Base-by-base conservation (phyloP, 805 yeast species). In the Candida glaebosa region DNA sequence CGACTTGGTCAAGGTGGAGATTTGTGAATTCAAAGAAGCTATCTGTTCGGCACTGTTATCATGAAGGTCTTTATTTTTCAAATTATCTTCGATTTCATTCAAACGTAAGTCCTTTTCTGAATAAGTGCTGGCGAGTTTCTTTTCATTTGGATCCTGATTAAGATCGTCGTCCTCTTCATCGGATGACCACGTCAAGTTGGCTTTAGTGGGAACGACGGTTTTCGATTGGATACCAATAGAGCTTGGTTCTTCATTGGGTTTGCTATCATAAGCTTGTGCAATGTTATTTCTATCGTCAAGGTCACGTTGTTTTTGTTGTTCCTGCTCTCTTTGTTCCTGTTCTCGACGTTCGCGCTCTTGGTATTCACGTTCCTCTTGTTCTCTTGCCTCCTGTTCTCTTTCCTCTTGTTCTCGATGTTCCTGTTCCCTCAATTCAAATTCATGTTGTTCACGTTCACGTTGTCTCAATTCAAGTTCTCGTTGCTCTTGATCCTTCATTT, bases 131-230 rank as follows among this genome's bases (percentile, higher is more conserved):
- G 26, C 26, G n/a, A n/a, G n/a, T n/a, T n/a, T n/a, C n/a, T n/a
- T n/a, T n/a, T n/a, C n/a, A 22, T 22, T 22, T 6, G 26, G 26
- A 10, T 7, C 19, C 31, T 30, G 30, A 12, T 31, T 36, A n/a
- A n/a, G 14, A 9, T 17, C 28, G n/a, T 70, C 77, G 2, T 78
- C 87, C 37, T 83, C 93, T 46, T 84, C 95, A 49, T 84, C 95
- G 40, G 89, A 84, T 12, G 91, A 84, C 89, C 96, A 93, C 3
- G 90, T 82, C 57, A 91, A 71, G 33, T 83, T 79, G 0, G 96
- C 87, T 58, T 85, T 87, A 19, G 84, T 76, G 0, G 97, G 96
- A n/a, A 85, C 79, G 3, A 91, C 82, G 3, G 83, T 79, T 4
- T 85, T 76, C 9, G 84, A 61, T 47, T 80, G 87, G 12, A 79